Conservation (phyloP, 306 rosid genomes). For the Citrullus amarus region DNA sequence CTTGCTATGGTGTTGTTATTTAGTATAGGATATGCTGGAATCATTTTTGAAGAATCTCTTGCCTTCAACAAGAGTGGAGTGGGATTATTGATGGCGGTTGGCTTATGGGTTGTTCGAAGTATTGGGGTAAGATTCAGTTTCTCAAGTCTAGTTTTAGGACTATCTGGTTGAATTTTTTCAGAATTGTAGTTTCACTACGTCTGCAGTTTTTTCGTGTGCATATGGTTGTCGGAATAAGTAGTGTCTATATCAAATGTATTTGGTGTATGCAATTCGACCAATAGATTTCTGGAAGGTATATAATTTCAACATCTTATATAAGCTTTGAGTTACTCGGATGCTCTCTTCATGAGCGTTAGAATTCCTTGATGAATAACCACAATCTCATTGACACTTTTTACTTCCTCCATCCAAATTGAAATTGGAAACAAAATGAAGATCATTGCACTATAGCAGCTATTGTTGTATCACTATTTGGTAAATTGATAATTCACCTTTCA, state of each 20-base stretch:
- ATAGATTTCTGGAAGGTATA: neutral
- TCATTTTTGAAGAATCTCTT: slow-evolving; percentile 87
- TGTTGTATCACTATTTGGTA: neutral
- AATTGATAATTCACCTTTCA: neutral
- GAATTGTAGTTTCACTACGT: neutral
- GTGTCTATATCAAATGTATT: neutral
- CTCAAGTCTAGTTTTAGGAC: neutral
- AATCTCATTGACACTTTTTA: neutral
- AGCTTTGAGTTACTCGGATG: neutral
- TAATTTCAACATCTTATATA: neutral
- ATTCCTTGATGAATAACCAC: neutral
- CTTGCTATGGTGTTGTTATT: slow-evolving; percentile 84
- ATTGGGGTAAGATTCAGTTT: slow-evolving; percentile 56
- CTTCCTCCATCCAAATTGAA: neutral
- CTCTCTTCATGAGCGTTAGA: neutral
- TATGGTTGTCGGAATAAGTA: neutral
- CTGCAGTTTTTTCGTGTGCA: neutral
- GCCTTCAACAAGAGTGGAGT: slow-evolving; percentile 97
- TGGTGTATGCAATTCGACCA: neutral
- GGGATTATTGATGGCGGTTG: slow-evolving; percentile 92
- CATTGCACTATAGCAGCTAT: neutral
- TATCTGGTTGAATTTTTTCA: slow-evolving; percentile 1
- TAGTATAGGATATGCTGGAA: slow-evolving; percentile 88
- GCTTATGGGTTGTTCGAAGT: slow-evolving; percentile 85
- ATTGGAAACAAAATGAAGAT: neutral